Percentiles rank a stretch among this genome's conserved stretches.
Conservation (phyloP, 345 rosid species). For the Boechera stricta region DNA sequence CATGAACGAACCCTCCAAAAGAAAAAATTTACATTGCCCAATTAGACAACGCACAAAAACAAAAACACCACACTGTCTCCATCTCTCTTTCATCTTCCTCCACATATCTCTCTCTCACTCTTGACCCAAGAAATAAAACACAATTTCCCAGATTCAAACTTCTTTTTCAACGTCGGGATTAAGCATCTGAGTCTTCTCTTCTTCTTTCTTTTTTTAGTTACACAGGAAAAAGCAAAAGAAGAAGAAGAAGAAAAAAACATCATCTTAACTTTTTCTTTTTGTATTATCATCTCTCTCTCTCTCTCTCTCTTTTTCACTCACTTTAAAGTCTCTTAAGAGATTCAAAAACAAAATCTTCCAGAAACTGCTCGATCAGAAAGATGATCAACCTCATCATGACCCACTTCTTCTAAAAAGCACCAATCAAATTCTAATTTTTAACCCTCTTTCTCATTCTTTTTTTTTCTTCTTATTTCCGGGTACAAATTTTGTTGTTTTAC, state of each 20-base stretch:
- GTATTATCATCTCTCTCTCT: constrained; percentile 36
- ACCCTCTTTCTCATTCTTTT: neutral
- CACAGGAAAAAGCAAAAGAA: constrained; percentile 38
- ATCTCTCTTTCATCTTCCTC: constrained; percentile 27
- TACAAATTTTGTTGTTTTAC: neutral
- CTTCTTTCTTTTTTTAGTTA: neutral
- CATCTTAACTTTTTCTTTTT: constrained; percentile 39
- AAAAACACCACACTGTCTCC: constrained; percentile 29
- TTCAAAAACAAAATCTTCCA: constrained; percentile 39
- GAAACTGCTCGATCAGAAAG: constrained; percentile 24
- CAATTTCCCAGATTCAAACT: constrained; percentile 44
- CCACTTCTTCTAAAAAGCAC: constrained; percentile 24
- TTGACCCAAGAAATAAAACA: constrained; percentile 38
- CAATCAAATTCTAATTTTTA: neutral
- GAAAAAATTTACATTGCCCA: constrained; percentile 7
- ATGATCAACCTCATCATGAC: constrained; percentile 38
- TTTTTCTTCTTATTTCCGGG: neutral
- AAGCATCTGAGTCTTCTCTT: constrained; percentile 27
- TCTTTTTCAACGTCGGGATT: constrained; percentile 35
- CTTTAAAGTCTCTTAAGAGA: constrained; percentile 35
- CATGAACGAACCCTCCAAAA: constrained; percentile 35
- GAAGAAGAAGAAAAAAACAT: neutral
- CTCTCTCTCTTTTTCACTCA: constrained; percentile 34
- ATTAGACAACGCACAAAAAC: constrained; percentile 35
- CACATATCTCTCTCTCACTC: constrained; percentile 25